Percentiles rank a stretch among this genome's conserved stretches.
phyloP scores from a whole-genome alignment of 345 rosid species.

The Microthlaspi erraticum region DNA sequence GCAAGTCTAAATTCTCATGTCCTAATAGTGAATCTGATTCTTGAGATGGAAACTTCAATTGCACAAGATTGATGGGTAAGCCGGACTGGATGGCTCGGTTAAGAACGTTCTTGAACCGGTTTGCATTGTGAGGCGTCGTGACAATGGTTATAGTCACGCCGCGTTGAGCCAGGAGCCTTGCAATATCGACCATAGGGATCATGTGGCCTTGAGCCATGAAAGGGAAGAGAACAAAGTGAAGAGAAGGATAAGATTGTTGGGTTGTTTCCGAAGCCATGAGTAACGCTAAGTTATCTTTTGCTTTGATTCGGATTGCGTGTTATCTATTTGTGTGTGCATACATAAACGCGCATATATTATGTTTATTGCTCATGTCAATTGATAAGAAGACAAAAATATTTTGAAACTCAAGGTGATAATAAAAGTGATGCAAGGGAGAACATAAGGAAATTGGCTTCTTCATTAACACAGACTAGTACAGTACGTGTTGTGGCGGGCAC shows the following conservation, averaged over 20 bases:
- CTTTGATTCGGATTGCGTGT: background rate
- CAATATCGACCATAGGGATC: slow-evolving; percentile 56
- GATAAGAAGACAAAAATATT: too few species aligned
- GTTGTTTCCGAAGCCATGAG: slow-evolving; percentile 37
- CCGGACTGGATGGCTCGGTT: slow-evolving; percentile 44
- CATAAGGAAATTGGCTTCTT: slow-evolving; percentile 22
- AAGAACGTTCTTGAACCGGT: slow-evolving; percentile 34
- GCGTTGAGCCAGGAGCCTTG: slow-evolving; percentile 50
- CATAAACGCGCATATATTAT: background rate
- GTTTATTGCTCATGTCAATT: too few species aligned
- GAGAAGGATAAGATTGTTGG: slow-evolving; percentile 22
- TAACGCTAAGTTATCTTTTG: background rate
- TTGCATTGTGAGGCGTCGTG: slow-evolving; percentile 55
- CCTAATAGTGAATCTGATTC: slow-evolving; percentile 34
- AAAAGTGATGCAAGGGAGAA: background rate
- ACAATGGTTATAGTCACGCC: slow-evolving; percentile 49
- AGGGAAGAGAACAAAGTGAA: slow-evolving; percentile 59
- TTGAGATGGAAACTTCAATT: slow-evolving; percentile 38
- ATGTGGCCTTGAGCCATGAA: slow-evolving; percentile 54
- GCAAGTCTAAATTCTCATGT: slow-evolving; percentile 45
- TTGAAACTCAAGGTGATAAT: too few species aligned
- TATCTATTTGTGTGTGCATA: background rate
- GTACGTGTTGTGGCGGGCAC: slow-evolving; percentile 9
- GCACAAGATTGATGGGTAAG: slow-evolving; percentile 33
- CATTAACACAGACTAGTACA: background rate